Base-by-base conservation (phyloP, 2,329 filamentous ascomycete species). In the Fusarium sp. region DNA sequence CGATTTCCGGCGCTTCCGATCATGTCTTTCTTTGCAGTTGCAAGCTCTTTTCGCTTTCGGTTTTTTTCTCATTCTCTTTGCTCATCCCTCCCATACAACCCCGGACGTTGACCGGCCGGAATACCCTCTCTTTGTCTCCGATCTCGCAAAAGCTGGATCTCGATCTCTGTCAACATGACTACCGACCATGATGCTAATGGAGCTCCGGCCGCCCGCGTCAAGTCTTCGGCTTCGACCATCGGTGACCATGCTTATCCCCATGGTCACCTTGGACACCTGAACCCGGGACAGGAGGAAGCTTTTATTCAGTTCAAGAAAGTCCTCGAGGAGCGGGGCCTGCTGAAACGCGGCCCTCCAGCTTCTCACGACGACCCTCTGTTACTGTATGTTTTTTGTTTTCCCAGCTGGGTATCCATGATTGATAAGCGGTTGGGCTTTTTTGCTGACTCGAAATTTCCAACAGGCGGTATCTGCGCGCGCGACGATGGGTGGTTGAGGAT, bases 381-480 rank as follows among this genome's bases (percentile, higher is more conserved):
- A 67, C 85, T 95, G 90, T 93, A 85, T 72, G 90, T 83, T 14
- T 14, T 14, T 29, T 36, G 24, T 31, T 31, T 20, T 12, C 31
- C 12, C 6, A 40, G 16, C 16, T 44, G 36, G 10, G 27, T 27
- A 33, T 31, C 16, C n/a, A 29, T 22, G 22, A 22, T 63, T 62
- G 35, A 65, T 62, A 66, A 69, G 57, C 66, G 51, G 35, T n/a
- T 33, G 27, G 7, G 17, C 22, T 33, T 33, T 24, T 11, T 17
- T 65, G 63, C 71, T 79, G 56, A 77, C 68, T 22, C 24, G 27
- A 11, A 49, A 44, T 57, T 42, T 29, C 61, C 61, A n/a, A 79
- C 77, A 96, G 94, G 71, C 94, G 95, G 69, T 98, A 93, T 82
- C 87, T 98, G 59, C 93, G 95, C 77, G 95, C 95, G 36, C 91